These are phyloP conservation scores for Ophiocordyceps camponoti-leonardi DNA, from an alignment of 2,329 filamentous ascomycete species.

Conservation along the genomic window DNA sequence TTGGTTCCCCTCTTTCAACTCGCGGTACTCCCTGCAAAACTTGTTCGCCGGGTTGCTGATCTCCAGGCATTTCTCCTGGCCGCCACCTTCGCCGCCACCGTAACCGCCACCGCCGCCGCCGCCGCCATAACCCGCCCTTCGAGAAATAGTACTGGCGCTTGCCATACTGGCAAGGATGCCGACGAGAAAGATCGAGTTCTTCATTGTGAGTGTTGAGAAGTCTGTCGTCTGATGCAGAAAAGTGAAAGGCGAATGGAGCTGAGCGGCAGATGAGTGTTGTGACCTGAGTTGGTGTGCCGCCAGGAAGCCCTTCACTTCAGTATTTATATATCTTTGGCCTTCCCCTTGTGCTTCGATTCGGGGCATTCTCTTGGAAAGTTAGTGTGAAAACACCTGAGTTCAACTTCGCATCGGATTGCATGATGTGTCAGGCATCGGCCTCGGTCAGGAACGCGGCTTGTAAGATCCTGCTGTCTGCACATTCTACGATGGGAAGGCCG, in stretches of 20 bases:
- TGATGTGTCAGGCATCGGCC: too few relatives aligned
- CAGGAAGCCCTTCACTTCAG: too few relatives aligned
- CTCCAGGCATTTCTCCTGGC: neutral
- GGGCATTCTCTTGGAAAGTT: too few relatives aligned
- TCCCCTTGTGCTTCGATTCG: too few relatives aligned
- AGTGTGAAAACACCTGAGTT: too few relatives aligned
- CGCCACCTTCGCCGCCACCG: neutral
- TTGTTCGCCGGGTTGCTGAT: neutral
- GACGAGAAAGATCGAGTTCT: neutral
- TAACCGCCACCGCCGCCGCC: neutral
- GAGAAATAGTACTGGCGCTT: neutral
- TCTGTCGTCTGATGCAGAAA: neutral
- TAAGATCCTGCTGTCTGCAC: too few relatives aligned
- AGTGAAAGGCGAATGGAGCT: neutral
- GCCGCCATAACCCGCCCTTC: neutral
- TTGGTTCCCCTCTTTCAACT: neutral
- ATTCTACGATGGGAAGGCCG: too few relatives aligned
- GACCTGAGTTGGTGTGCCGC: too few relatives aligned
- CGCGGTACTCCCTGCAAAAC: neutral
- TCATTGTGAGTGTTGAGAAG: neutral
- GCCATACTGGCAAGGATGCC: neutral
- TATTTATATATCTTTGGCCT: too few relatives aligned
- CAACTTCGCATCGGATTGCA: too few relatives aligned
- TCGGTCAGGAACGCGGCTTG: too few relatives aligned
- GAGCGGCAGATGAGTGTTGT: neutral